Conservation (phyloP, 768 basidiomycete species). For the Scleroderma citrinum region DNA sequence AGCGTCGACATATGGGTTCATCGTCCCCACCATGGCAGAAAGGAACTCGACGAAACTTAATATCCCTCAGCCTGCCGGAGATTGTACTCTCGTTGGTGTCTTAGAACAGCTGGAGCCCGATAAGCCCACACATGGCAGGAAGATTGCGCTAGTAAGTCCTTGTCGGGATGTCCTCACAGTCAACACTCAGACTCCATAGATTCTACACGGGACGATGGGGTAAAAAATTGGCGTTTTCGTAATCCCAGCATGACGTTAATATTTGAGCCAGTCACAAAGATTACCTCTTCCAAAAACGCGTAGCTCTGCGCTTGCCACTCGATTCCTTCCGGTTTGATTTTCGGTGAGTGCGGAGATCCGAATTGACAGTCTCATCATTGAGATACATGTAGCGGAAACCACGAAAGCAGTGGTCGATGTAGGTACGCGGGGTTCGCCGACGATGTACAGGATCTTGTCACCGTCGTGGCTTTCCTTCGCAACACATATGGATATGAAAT, state of each 20-base stretch:
- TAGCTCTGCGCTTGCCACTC: constrained; percentile 56
- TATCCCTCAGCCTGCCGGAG: constrained; percentile 46
- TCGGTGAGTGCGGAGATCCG: constrained; percentile 41
- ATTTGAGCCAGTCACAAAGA: constrained; percentile 63
- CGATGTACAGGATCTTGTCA: constrained; percentile 61
- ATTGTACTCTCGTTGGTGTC: constrained; percentile 47
- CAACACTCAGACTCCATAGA: constrained; percentile 38
- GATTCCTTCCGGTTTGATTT: constrained; percentile 89
- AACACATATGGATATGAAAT: constrained; percentile 57
- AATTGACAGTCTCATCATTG: background rate
- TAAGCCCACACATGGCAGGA: constrained; percentile 48
- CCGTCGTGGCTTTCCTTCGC: constrained; percentile 59
- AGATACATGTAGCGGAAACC: constrained; percentile 50
- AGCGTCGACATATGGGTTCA: background rate
- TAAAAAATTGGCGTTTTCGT: constrained; percentile 26
- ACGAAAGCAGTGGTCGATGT: constrained; percentile 70
- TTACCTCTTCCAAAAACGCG: constrained; percentile 73
- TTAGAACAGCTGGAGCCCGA: constrained; percentile 54
- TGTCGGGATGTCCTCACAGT: constrained; percentile 1
- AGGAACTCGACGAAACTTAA: constrained; percentile 43
- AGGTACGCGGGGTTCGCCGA: constrained; percentile 50
- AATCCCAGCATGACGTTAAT: background rate
- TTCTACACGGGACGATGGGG: constrained; percentile 79
- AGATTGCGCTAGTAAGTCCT: constrained; percentile 56
- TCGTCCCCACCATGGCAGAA: constrained; percentile 3